Percentiles rank a stretch among this genome's conserved stretches.
Evolutionary conservation across 2,329 filamentous ascomycete genomes (phyloP).

Genomic region (Arthroderma sp.): DNA sequence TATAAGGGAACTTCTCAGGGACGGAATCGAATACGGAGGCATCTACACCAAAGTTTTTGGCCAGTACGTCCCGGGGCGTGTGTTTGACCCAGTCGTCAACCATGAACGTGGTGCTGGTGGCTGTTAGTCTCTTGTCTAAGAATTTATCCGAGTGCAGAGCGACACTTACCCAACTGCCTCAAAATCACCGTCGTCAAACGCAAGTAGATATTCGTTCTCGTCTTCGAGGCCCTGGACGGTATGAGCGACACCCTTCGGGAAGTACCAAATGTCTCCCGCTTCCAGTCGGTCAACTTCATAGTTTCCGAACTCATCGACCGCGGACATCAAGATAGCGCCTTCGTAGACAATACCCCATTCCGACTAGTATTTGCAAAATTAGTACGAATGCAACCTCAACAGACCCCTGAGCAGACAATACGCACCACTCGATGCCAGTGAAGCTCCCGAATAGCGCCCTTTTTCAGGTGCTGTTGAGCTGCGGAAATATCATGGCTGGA

Average conservation of each 20-base stretch:
- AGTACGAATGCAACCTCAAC: neutral
- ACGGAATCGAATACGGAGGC: conserved; percentile 47
- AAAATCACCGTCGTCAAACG: conserved; percentile 55
- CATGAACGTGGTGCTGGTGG: conserved; percentile 52
- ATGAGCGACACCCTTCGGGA: conserved; percentile 52
- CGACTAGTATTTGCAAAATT: conserved; percentile 29
- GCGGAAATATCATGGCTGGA: conserved; percentile 52
- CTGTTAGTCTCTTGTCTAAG: neutral
- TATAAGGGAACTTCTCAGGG: conserved; percentile 48
- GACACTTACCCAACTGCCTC: conserved; percentile 43
- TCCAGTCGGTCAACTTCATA: conserved; percentile 43
- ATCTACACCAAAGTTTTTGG: conserved; percentile 56
- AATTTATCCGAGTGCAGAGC: neutral
- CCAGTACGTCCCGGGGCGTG: conserved; percentile 49
- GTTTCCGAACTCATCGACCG: conserved; percentile 49
- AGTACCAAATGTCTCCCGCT: conserved; percentile 56
- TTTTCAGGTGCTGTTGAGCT: conserved; percentile 55
- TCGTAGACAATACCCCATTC: conserved; percentile 54
- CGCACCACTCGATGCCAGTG: conserved; percentile 56
- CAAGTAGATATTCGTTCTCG: conserved; percentile 53
- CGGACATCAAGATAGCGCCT: conserved; percentile 45
- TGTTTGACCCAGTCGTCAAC: conserved; percentile 58
- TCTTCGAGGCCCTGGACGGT: conserved; percentile 51
- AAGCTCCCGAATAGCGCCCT: conserved; percentile 52
- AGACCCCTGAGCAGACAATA: conserved; percentile 4